Conservation (phyloP, 331 rosid genomes). For the Quercus phellos region DNA sequence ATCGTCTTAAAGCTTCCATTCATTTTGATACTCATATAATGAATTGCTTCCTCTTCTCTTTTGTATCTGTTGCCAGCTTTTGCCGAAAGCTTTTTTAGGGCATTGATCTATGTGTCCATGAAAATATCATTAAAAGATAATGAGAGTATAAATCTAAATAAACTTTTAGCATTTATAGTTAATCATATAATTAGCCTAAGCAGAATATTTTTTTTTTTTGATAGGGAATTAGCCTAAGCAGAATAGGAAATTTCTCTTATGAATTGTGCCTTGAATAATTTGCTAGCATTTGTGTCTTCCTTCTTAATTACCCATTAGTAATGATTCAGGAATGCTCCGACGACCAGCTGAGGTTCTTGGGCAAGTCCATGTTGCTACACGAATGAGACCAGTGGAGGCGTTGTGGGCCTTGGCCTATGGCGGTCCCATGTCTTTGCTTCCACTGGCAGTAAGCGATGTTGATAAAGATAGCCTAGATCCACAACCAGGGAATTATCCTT, state of each 20-base stretch:
- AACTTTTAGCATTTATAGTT: neutral
- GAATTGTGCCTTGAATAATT: constrained; percentile 15
- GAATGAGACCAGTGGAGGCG: constrained; percentile 77
- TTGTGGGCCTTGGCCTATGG: constrained; percentile 97
- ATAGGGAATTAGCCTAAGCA: too few species aligned
- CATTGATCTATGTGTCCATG: neutral
- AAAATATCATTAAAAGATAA: neutral
- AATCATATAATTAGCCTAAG: neutral
- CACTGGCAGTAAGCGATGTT: constrained; percentile 67
- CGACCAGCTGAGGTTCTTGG: constrained; percentile 99
- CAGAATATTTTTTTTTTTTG: neutral
- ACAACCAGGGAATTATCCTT: constrained; percentile 46
- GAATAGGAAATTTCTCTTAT: constrained; percentile 16
- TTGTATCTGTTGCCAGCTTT: constrained; percentile 11
- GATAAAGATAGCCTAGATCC: constrained; percentile 75
- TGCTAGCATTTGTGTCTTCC: constrained; percentile 20
- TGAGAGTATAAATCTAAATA: neutral
- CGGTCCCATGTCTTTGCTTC: constrained; percentile 94
- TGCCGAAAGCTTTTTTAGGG: constrained; percentile 10
- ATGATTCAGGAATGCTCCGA: constrained; percentile 66
- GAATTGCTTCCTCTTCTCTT: constrained; percentile 2
- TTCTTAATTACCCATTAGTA: constrained; percentile 19
- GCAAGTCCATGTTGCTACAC: constrained; percentile 87
- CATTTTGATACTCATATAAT: neutral
- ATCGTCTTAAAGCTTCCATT: neutral